Evolutionary conservation across 306 rosid species (phyloP).

Genomic region (Begonia peltatifolia): DNA sequence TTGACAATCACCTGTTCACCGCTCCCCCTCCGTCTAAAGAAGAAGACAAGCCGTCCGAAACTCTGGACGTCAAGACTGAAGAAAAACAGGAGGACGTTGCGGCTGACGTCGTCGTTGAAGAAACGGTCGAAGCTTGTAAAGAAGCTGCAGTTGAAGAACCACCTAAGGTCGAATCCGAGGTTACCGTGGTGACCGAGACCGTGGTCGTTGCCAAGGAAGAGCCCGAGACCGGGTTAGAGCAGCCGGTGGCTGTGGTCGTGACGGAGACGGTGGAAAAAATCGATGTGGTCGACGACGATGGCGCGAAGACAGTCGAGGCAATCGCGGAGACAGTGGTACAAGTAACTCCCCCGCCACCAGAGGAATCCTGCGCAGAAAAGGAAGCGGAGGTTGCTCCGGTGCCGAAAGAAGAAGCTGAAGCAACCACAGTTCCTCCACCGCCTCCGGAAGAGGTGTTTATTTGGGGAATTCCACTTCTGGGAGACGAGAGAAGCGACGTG

Average conservation of each 20-base stretch:
- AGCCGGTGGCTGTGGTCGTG: conserved; percentile 3
- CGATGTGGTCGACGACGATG: conserved; percentile 32
- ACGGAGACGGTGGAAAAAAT: conserved; percentile 20
- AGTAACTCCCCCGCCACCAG: conserved; percentile 11
- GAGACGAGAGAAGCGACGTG: conserved; percentile 66
- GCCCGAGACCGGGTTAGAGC: conserved; percentile 2
- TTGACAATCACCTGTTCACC: conserved; percentile 53
- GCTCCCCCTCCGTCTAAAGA: conserved; percentile 24
- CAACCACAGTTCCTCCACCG: conserved; percentile 7
- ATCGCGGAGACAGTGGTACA: conserved; percentile 46
- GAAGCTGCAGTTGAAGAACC: conserved; percentile 19
- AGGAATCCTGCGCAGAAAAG: conserved; percentile 1
- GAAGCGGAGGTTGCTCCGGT: conserved; percentile 9
- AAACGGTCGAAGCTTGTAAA: background rate
- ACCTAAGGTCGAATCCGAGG: conserved; percentile 3
- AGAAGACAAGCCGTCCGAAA: conserved; percentile 20
- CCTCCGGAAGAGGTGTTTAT: conserved; percentile 35
- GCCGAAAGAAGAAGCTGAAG: conserved; percentile 9
- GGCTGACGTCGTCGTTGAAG: background rate
- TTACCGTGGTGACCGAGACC: background rate
- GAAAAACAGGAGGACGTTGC: conserved; percentile 6
- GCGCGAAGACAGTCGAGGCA: conserved; percentile 60
- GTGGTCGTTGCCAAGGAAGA: conserved; percentile 9
- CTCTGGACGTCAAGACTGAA: conserved; percentile 5
- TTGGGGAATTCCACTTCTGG: conserved; percentile 65